Evolutionary conservation across 1,284 basidiomycete genomes (phyloP).

Genomic region (Puccinia horiana): DNA sequence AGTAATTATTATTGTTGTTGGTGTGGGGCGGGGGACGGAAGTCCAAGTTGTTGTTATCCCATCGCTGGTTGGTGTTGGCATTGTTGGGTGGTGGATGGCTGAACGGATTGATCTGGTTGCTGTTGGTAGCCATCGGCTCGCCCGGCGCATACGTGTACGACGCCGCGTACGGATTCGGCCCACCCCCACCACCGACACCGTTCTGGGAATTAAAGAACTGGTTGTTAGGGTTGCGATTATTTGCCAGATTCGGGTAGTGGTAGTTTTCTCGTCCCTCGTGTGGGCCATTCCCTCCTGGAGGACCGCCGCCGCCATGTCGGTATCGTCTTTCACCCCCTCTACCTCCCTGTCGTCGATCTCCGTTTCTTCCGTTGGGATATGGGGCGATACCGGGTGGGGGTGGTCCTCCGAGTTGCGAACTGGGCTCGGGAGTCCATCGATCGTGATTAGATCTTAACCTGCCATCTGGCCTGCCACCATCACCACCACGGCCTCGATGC

Average conservation of each 20-base stretch:
- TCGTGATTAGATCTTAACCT: slow-evolving; percentile 8
- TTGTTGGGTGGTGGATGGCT: neutral
- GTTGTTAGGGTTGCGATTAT: neutral
- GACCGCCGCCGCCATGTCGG: slow-evolving; percentile 13
- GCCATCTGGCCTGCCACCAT: slow-evolving; percentile 19
- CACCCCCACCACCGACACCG: neutral
- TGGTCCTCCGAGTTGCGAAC: neutral
- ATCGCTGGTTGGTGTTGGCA: neutral
- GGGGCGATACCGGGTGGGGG: neutral
- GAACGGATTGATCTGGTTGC: neutral
- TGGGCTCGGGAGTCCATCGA: slow-evolving; percentile 27
- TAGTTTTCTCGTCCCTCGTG: neutral
- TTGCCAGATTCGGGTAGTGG: neutral
- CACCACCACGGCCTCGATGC: neutral
- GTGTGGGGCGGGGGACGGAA: neutral
- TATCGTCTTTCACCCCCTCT: slow-evolving; percentile 9
- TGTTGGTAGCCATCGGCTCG: neutral
- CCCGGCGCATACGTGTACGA: neutral
- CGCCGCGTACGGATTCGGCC: neutral
- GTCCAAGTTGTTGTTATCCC: neutral
- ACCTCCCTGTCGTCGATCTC: slow-evolving; percentile 12
- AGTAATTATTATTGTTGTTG: neutral
- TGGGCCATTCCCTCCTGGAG: neutral
- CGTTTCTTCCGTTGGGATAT: neutral
- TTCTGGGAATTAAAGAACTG: slow-evolving; percentile 3